phyloP scores from a whole-genome alignment of 805 yeast species.

The Metschnikowia noctiluminum region DNA sequence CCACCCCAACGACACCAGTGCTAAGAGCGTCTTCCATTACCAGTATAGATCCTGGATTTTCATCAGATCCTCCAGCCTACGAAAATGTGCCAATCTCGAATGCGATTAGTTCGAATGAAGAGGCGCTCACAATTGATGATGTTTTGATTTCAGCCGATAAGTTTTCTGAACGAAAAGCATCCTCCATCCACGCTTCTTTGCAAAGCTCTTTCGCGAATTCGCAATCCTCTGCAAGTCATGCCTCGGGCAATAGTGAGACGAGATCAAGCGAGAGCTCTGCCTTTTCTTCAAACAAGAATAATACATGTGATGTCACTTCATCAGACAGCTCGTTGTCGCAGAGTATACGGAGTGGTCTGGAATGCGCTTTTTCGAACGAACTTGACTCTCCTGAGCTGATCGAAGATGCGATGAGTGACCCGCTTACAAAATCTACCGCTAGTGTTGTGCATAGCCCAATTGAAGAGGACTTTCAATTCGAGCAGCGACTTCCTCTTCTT shows the following conservation, averaged over 20 bases:
- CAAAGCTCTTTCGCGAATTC: slow-evolving; percentile 34
- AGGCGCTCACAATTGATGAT: slow-evolving; percentile 25
- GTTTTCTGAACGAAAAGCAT: slow-evolving; percentile 12
- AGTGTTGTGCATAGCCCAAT: slow-evolving; percentile 14
- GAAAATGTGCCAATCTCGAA: slow-evolving; percentile 4
- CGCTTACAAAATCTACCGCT: neutral
- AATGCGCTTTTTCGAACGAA: neutral
- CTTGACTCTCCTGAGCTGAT: neutral
- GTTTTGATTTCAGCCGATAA: slow-evolving; percentile 18
- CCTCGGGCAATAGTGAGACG: slow-evolving; percentile 3
- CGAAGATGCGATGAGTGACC: neutral
- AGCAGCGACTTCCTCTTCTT: slow-evolving; percentile 27
- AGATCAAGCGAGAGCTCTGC: neutral
- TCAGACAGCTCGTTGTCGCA: slow-evolving; percentile 2
- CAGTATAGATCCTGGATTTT: slow-evolving; percentile 29
- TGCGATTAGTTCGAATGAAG: neutral
- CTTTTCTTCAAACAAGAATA: neutral
- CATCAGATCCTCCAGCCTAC: slow-evolving; percentile 33
- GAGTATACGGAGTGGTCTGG: slow-evolving; percentile 1
- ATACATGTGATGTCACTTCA: neutral
- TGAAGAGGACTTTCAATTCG: slow-evolving; percentile 21
- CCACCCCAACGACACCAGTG: slow-evolving; percentile 38
- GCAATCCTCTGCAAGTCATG: slow-evolving; percentile 1
- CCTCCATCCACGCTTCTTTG: slow-evolving; percentile 28
- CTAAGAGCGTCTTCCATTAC: slow-evolving; percentile 39